phyloP scores from a whole-genome alignment of 2,329 filamentous ascomycete species.

The Fusarium redolens region DNA sequence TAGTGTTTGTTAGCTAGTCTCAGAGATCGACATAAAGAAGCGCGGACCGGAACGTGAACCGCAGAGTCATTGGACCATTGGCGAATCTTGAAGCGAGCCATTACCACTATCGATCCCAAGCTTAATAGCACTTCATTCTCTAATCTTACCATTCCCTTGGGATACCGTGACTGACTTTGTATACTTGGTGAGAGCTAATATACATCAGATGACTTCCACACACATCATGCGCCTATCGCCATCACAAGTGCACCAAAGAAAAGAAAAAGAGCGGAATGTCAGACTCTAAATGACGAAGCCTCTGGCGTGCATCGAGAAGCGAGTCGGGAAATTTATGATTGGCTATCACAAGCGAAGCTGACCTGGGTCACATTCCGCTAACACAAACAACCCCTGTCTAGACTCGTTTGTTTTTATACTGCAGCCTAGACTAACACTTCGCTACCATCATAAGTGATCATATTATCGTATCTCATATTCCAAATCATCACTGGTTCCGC shows the following conservation, averaged over 20 bases:
- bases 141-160: not conserved
- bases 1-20: not conserved
- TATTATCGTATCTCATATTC: not conserved
- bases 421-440: not conserved
- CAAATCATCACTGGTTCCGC: not conserved
- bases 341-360: slow-evolving; percentile 44
- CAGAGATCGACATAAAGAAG: slow-evolving; percentile 22
- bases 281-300: slow-evolving; percentile 27
- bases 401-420: not conserved
- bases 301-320: slow-evolving; percentile 45
- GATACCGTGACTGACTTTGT: not conserved
- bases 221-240: not conserved
- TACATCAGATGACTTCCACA: not conserved
- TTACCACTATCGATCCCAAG: not conserved
- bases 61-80: slow-evolving; percentile 1
- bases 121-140: not conserved
- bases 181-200: not conserved
- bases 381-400: slow-evolving; percentile 20
- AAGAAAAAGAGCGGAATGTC: slow-evolving; percentile 18
- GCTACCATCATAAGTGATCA: not conserved
- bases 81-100: slow-evolving; percentile 2
- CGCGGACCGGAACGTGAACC: slow-evolving; percentile 20
- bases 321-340: slow-evolving; percentile 48
- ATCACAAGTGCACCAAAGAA: not conserved
- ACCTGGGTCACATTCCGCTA: slow-evolving; percentile 41